These are phyloP conservation scores for Diaporthe caulivora DNA, from an alignment of 2,329 filamentous ascomycete species.

Conservation along the genomic window DNA sequence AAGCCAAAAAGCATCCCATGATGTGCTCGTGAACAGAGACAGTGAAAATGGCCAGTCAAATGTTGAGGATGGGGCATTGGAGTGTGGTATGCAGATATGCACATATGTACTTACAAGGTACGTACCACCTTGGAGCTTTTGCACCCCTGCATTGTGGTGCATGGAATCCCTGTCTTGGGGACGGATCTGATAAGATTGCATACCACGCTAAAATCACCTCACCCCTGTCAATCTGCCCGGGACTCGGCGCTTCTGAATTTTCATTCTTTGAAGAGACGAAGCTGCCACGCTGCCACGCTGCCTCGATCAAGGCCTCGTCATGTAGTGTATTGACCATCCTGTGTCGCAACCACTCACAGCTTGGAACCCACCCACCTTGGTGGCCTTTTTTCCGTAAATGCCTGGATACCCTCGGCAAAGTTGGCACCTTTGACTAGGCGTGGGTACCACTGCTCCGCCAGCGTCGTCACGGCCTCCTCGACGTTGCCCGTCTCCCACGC, in stretches of 20 bases:
- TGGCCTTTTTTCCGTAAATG: constrained; percentile 45
- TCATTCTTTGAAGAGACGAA: not conserved
- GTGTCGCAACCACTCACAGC: constrained; percentile 38
- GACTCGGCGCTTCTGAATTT: constrained; percentile 5
- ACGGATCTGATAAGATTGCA: constrained; percentile 37
- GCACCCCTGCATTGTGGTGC: not conserved
- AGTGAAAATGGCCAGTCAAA: not conserved
- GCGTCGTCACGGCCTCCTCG: constrained; percentile 43
- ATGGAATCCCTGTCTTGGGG: not conserved
- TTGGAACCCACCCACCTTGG: constrained; percentile 45
- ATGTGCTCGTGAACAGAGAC: not conserved
- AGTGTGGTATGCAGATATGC: not conserved
- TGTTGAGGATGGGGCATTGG: too few relatives aligned
- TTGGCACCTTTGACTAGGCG: constrained; percentile 44
- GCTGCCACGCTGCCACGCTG: too few relatives aligned
- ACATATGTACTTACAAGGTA: not conserved
- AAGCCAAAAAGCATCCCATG: not conserved
- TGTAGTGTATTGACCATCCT: too few relatives aligned
- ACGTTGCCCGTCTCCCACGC: constrained; percentile 72
- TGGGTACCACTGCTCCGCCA: constrained; percentile 44
- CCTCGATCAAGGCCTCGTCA: constrained; percentile 7
- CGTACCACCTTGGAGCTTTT: not conserved
- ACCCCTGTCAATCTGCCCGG: not conserved
- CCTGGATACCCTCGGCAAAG: constrained; percentile 46
- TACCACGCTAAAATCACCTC: not conserved